Evolutionary conservation across 129 eudicot genomes (phyloP).

Genomic region (Flaveria trinervia): DNA sequence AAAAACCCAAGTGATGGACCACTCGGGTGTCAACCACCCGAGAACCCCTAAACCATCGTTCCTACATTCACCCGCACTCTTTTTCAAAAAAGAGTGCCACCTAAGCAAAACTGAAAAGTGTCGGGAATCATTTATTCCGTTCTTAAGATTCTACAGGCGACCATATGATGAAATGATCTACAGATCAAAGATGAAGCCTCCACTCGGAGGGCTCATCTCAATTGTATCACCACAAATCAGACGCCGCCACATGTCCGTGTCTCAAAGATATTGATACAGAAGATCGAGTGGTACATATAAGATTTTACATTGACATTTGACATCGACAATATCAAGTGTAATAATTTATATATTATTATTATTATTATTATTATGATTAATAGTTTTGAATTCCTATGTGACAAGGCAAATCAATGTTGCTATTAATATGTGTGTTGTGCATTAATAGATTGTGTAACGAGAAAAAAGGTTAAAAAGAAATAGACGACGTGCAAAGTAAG

Average conservation of each 20-base stretch:
- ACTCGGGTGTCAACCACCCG: conserved; percentile 55
- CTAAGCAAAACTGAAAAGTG: conserved; percentile 54
- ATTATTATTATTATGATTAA: background rate
- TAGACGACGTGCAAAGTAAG: conserved; percentile 78
- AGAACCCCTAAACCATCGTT: conserved; percentile 88
- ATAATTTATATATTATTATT: conserved; percentile 33
- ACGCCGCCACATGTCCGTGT: conserved; percentile 87
- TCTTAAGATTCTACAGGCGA: conserved; percentile 67
- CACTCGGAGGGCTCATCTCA: conserved; percentile 89
- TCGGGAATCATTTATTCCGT: conserved; percentile 68
- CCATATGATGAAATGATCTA: conserved; percentile 96
- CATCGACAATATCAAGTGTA: conserved; percentile 38
- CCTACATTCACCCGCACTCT: conserved; percentile 80
- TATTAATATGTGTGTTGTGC: conserved; percentile 28
- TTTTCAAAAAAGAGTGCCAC: conserved; percentile 63
- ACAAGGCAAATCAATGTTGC: conserved; percentile 39
- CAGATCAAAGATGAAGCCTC: conserved; percentile 94
- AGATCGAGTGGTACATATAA: conserved; percentile 32
- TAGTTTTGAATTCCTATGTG: conserved; percentile 38
- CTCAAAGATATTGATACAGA: conserved; percentile 76
- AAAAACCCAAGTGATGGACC: conserved; percentile 70
- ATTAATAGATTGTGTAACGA: conserved; percentile 43
- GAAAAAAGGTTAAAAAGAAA: conserved; percentile 29
- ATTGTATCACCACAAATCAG: conserved; percentile 77
- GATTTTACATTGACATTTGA: conserved; percentile 40